Evolutionary conservation across 345 rosid genomes (phyloP), one percentile per base, ranked within the genome.

Genomic region (Populus deltoides): DNA sequence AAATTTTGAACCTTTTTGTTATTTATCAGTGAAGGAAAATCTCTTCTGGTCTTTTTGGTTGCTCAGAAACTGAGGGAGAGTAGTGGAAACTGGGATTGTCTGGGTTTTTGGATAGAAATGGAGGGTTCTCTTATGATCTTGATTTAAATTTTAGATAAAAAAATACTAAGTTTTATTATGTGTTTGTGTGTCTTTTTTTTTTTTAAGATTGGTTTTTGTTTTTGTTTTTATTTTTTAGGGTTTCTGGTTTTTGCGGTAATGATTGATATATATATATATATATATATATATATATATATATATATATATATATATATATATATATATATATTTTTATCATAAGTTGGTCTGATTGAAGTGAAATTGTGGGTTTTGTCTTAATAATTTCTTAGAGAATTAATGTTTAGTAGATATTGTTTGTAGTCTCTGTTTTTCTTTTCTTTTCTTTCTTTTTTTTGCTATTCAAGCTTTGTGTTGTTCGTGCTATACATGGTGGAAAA

Each of bases 141-240:
- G 51, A 24, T 10, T 35, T 35, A 10, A 57, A 63, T 11, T 73
- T 75, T 75, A 55, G 77, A 65, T 74, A 29, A 63, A 70, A 25
- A 2, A 41, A 43, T 43, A 16, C 47, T 62, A 8, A 20, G 65
- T 10, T 24, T 59, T n/a, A 24, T 59, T 24, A n/a, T 59, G 65
- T 59, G 11, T 59, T 29, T 45, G 1, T n/a, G 25, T 61, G 36
- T 36, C 18, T 13, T 53, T 39, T 8, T 6, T n/a, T 39, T 41
- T 41, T 2, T 13, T 18, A 33, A 51, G 25, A 51, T 22, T 43
- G 35, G 15, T 53, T 53, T 70, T 3, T 7, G 36, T 33, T 33
- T 33, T 33, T 33, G 36, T 33, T 33, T 33, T 33, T 4, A 0
- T 33, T 33, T 12, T 61, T 29, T 15, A 25, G 22, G 10, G 22